Conservation (phyloP, 2,329 filamentous ascomycete genomes). For the Seiridium cupressi region DNA sequence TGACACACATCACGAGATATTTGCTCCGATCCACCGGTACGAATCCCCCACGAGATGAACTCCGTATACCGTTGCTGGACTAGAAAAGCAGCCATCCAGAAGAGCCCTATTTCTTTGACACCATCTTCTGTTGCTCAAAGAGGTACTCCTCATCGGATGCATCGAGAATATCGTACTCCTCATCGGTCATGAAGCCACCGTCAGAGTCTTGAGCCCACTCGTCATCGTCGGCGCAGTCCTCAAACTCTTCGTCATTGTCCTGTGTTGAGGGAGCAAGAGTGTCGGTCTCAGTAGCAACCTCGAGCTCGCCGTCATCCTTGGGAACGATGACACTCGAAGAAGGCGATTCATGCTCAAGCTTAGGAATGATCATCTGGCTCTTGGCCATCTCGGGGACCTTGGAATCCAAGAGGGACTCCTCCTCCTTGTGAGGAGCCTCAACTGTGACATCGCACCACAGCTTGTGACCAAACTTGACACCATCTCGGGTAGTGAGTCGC, state of each 20-base stretch:
- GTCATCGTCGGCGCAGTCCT: slow-evolving; percentile 54
- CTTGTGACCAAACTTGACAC: slow-evolving; percentile 84
- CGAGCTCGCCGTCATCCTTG: slow-evolving; percentile 50
- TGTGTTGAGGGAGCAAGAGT: slow-evolving; percentile 28
- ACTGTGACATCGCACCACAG: slow-evolving; percentile 93
- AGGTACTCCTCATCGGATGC: slow-evolving; percentile 86
- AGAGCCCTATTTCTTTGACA: slow-evolving; percentile 21
- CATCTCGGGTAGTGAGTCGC: slow-evolving; percentile 82
- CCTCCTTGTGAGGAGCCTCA: slow-evolving; percentile 40
- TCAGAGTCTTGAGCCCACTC: slow-evolving; percentile 63
- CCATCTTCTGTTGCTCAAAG: slow-evolving; percentile 48
- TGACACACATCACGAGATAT: neutral
- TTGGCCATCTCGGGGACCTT: slow-evolving; percentile 18
- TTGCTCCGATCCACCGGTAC: neutral
- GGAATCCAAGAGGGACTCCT: slow-evolving; percentile 15
- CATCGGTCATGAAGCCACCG: slow-evolving; percentile 87
- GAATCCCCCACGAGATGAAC: neutral
- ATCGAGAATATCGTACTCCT: slow-evolving; percentile 97
- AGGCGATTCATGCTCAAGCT: slow-evolving; percentile 90
- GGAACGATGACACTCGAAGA: slow-evolving; percentile 73
- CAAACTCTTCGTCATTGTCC: slow-evolving; percentile 47
- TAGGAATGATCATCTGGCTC: slow-evolving; percentile 94
- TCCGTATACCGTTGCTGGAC: neutral
- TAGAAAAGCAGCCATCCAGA: neutral
- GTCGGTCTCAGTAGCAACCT: slow-evolving; percentile 37